These are phyloP conservation scores for Capsicum baccatum DNA, from an alignment of 257 asterid genomes.

Conservation along the genomic window DNA sequence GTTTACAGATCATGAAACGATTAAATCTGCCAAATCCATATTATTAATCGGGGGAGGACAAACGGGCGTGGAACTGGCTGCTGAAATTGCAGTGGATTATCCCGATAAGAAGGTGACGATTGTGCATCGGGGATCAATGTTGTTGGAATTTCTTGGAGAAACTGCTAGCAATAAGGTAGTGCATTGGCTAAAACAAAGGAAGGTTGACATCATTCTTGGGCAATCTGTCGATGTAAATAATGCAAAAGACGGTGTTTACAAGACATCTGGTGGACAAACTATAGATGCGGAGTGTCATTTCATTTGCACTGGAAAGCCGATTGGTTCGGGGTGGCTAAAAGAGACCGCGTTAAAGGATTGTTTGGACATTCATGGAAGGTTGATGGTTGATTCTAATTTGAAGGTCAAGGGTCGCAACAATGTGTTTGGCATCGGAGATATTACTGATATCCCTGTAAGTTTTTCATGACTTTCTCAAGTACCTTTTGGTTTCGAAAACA, in stretches of 20 bases:
- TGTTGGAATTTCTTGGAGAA: conserved; percentile 34
- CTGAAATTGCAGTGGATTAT: conserved; percentile 36
- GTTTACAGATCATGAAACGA: conserved; percentile 33
- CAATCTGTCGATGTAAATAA: conserved; percentile 34
- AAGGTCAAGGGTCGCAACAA: conserved; percentile 27
- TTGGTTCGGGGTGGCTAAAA: conserved; percentile 30
- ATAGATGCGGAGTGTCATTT: conserved; percentile 31
- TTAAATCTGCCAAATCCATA: conserved; percentile 26
- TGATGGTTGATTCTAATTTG: conserved; percentile 30
- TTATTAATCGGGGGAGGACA: conserved; percentile 39
- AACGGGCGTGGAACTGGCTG: conserved; percentile 39
- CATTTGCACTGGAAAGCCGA: conserved; percentile 29
- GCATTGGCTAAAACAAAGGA: conserved; percentile 31
- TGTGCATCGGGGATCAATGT: conserved; percentile 36
- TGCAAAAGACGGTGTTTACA: conserved; percentile 22
- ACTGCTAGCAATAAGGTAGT: conserved; percentile 33
- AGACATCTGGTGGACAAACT: conserved; percentile 28
- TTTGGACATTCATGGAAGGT: conserved; percentile 30
- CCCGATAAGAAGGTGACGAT: conserved; percentile 36
- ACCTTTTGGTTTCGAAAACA: not conserved
- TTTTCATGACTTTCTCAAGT: not conserved
- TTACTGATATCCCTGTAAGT: conserved; percentile 31
- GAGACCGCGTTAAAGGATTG: conserved; percentile 24
- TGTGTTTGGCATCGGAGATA: conserved; percentile 34
- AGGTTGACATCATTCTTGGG: conserved; percentile 31